Conservation (phyloP, 306 rosid species). For the Quillaja saponaria region DNA sequence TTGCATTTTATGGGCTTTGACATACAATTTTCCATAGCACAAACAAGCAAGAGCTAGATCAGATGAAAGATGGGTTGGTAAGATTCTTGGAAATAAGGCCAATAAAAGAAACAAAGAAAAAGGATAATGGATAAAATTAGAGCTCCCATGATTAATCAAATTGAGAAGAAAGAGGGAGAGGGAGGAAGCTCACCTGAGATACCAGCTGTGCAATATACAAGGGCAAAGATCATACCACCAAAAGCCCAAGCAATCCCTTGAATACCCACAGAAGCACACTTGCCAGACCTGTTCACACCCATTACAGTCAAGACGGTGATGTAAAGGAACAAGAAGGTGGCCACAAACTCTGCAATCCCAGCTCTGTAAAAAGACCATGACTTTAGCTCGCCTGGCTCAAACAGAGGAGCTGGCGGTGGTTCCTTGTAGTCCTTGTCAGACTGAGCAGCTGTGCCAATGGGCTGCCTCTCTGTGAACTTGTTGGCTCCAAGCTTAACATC, state of each 20-base stretch:
- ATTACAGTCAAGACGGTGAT: constrained; percentile 79
- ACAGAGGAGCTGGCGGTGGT: constrained; percentile 83
- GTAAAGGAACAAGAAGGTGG: constrained; percentile 89
- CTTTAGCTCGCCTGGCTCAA: constrained; percentile 78
- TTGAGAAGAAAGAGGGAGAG: not conserved
- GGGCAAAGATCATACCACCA: constrained; percentile 97
- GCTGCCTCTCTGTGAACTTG: constrained; percentile 72
- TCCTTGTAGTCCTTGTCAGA: constrained; percentile 79
- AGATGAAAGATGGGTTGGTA: not conserved
- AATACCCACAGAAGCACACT: constrained; percentile 73
- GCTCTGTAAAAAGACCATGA: constrained; percentile 96
- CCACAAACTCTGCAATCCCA: constrained; percentile 85
- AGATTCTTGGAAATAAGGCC: constrained; percentile 3
- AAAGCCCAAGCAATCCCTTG: constrained; percentile 99
- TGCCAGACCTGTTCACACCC: constrained; percentile 55
- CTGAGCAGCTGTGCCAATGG: constrained; percentile 74
- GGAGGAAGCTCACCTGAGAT: constrained; percentile 54
- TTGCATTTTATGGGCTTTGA: too few species aligned
- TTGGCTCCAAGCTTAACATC: constrained; percentile 88
- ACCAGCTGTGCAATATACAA: constrained; percentile 94
- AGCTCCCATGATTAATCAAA: too few species aligned
- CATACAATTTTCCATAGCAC: too few species aligned
- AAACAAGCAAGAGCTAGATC: not conserved
- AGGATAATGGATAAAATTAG: not conserved
- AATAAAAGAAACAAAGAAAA: not conserved